Percentiles rank a stretch among this genome's conserved stretches.
Conservation (phyloP, 2,329 filamentous ascomycete genomes). For the Raffaelea albimanens region DNA sequence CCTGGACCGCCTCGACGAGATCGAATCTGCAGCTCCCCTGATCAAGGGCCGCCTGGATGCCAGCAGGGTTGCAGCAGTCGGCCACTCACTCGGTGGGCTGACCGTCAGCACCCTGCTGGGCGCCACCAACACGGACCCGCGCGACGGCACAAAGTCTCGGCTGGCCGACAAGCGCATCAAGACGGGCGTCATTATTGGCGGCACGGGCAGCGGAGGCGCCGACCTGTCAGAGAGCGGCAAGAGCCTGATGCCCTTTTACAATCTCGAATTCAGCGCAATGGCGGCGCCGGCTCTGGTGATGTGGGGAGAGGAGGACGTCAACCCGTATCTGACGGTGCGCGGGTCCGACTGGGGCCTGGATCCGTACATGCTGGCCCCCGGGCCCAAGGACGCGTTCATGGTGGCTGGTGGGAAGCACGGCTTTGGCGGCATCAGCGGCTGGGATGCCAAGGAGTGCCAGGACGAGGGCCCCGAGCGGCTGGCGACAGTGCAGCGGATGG, state of each 20-base stretch:
- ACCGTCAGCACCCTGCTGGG: slow-evolving; percentile 26
- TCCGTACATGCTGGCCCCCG: slow-evolving; percentile 21
- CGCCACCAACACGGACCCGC: slow-evolving; percentile 22
- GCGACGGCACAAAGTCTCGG: slow-evolving; percentile 13
- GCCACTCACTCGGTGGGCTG: slow-evolving; percentile 23
- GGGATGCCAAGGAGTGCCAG: slow-evolving; percentile 23
- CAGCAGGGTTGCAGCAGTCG: slow-evolving; percentile 23
- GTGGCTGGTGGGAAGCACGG: slow-evolving; percentile 25
- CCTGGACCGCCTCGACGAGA: slow-evolving; percentile 25
- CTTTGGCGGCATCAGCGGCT: slow-evolving; percentile 28
- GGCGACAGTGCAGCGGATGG: slow-evolving; percentile 24
- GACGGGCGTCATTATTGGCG: slow-evolving; percentile 25
- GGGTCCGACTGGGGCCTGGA: slow-evolving; percentile 30
- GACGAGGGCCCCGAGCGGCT: slow-evolving; percentile 26
- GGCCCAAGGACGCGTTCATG: slow-evolving; percentile 24
- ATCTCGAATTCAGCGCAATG: slow-evolving; percentile 24
- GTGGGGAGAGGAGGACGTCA: slow-evolving; percentile 26
- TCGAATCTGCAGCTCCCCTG: slow-evolving; percentile 23
- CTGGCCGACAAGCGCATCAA: slow-evolving; percentile 24
- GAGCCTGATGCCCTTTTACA: slow-evolving; percentile 21
- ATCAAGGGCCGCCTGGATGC: slow-evolving; percentile 25
- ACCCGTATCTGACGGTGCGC: slow-evolving; percentile 21
- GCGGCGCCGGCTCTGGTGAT: slow-evolving; percentile 25
- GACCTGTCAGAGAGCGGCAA: slow-evolving; percentile 20
- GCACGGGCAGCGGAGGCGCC: slow-evolving; percentile 20